Conservation (phyloP, 768 basidiomycete genomes). For the Lactarius sp. region DNA sequence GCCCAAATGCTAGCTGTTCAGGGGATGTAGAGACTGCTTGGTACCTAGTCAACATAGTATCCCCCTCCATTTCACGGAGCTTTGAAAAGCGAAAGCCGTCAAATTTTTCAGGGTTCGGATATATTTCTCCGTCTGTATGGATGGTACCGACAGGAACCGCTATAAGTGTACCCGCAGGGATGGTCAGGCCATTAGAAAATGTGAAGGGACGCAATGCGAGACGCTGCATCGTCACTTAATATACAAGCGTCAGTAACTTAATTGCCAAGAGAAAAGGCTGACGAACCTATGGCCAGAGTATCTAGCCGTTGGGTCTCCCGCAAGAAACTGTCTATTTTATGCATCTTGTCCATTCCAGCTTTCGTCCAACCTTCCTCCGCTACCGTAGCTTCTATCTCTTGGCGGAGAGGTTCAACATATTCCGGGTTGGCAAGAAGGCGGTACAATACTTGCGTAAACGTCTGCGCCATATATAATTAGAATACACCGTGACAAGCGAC, state of each 20-base stretch:
- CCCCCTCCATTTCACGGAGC: conserved; percentile 28
- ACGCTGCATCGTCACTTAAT: conserved; percentile 25
- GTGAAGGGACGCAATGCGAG: conserved; percentile 29
- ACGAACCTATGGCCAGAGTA: conserved; percentile 12
- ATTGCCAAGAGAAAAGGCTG: not conserved
- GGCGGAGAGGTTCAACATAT: conserved; percentile 27
- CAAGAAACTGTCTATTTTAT: conserved; percentile 29
- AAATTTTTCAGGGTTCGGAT: conserved; percentile 39
- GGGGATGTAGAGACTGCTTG: conserved; percentile 30
- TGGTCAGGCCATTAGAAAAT: conserved; percentile 34
- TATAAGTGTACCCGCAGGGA: conserved; percentile 40
- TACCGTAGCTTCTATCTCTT: conserved; percentile 25
- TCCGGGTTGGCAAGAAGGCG: conserved; percentile 27
- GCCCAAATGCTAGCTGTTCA: conserved; percentile 34
- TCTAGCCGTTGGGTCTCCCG: conserved; percentile 26
- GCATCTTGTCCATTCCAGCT: conserved; percentile 26
- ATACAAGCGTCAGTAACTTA: not conserved
- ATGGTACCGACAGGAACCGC: conserved; percentile 32
- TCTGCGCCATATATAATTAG: not conserved
- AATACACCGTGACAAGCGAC: not conserved
- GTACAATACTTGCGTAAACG: conserved; percentile 21
- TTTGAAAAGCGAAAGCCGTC: conserved; percentile 40
- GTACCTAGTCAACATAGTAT: conserved; percentile 15
- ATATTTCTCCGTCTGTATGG: conserved; percentile 40
- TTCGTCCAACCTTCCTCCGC: conserved; percentile 23